A percentile compares a stretch with the other conserved stretches of the same genome.
These are phyloP conservation scores for Chaetomium olivaceum DNA, from an alignment of 2,329 filamentous ascomycete species.

Conservation along the genomic window DNA sequence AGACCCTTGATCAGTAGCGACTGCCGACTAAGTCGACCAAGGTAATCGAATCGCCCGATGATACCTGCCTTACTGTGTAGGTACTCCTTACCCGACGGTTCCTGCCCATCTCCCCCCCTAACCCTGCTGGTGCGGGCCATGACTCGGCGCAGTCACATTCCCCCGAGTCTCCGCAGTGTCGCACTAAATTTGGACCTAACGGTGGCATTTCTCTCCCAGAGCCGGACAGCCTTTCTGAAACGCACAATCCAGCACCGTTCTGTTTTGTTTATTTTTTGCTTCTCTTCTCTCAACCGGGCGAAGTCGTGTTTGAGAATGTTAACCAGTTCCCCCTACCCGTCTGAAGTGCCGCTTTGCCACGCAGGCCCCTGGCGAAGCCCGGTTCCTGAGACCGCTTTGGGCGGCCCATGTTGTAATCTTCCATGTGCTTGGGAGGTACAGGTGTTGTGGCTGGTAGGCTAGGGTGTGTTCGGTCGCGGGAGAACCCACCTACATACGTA, in stretches of 20 bases:
- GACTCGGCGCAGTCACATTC: background rate
- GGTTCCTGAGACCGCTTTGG: slow-evolving; percentile 10
- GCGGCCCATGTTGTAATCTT: background rate
- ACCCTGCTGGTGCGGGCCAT: background rate
- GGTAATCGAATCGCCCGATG: background rate
- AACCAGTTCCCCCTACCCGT: background rate
- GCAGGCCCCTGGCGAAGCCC: slow-evolving; percentile 3
- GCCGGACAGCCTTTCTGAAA: background rate
- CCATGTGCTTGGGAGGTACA: background rate
- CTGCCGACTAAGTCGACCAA: no score
- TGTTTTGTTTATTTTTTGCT: background rate
- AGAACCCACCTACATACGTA: background rate
- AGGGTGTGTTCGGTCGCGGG: background rate
- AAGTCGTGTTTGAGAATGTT: slow-evolving; percentile 1
- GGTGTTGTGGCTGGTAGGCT: background rate
- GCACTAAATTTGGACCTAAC: background rate
- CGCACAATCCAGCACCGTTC: background rate
- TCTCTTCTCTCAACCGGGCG: background rate
- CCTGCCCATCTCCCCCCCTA: background rate
- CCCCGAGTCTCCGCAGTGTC: background rate
- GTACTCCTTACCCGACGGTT: no score
- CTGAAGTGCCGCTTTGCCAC: slow-evolving; percentile 12
- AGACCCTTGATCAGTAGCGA: background rate
- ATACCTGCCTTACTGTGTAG: background rate
- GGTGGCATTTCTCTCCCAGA: background rate